A percentile compares a stretch with the other conserved stretches of the same genome.
Evolutionary conservation across 2,329 filamentous ascomycete genomes (phyloP).

Genomic region (Colletotrichum melonis): DNA sequence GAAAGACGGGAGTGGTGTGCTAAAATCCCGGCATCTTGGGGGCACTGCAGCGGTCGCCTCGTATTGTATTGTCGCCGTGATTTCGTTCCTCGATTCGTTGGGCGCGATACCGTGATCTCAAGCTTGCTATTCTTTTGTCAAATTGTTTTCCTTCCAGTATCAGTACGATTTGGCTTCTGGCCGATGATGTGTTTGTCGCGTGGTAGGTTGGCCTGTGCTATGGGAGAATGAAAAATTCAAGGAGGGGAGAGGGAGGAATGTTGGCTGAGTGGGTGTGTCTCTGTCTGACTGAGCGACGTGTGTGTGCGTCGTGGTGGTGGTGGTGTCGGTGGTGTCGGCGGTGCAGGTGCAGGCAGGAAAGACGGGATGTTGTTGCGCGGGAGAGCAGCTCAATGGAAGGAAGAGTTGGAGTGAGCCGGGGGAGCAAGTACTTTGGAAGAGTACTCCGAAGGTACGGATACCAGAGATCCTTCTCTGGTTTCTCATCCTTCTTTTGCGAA

Average conservation of each 20-base stretch:
- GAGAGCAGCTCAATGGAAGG: background rate
- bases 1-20: conserved; percentile 18
- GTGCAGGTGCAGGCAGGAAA: conserved; percentile 12
- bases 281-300: conserved; percentile 18
- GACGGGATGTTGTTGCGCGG: conserved; percentile 23
- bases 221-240: background rate
- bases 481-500: background rate
- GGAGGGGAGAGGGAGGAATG: conserved; percentile 15
- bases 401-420: background rate
- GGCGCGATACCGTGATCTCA: background rate
- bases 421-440: conserved; percentile 5
- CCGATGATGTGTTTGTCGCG: background rate
- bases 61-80: background rate
- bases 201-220: conserved; percentile 3
- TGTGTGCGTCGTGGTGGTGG: conserved; percentile 9
- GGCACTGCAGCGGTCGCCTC: conserved; percentile 18
- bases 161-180: background rate
- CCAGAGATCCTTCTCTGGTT: background rate
- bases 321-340: conserved; percentile 21
- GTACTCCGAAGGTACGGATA: background rate
- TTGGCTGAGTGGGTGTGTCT: background rate
- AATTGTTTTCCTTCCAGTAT: background rate
- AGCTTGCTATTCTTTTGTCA: background rate
- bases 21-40: conserved; percentile 36
- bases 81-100: conserved; percentile 1